Evolutionary conservation across 352 stramenopile genomes (phyloP).

Genomic region (Globisporangium apiculatum): DNA sequence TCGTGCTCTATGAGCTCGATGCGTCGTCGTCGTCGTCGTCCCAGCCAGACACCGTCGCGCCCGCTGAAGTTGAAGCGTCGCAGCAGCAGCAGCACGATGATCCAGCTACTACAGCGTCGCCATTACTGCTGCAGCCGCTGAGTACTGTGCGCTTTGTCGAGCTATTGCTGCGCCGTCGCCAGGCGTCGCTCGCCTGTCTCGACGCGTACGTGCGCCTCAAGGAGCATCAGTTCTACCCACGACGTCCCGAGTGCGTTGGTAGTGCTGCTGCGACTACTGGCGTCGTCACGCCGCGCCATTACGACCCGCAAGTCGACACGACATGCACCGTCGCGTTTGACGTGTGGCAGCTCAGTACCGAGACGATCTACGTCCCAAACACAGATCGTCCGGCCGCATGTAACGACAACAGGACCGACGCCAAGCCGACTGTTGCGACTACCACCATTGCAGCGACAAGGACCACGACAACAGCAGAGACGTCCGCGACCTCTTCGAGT

Average conservation of each 20-base stretch:
- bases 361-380: conserved; percentile 17
- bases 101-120: neutral
- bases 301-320: neutral
- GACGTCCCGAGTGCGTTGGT: conserved; percentile 14
- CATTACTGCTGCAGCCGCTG: conserved; percentile 8
- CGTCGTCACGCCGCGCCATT: conserved; percentile 7
- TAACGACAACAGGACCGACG: neutral
- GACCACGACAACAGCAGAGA: neutral
- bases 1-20: conserved; percentile 36
- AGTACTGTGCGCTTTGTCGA: conserved; percentile 17
- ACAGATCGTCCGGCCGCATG: neutral
- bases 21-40: neutral
- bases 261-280: too few relatives aligned
- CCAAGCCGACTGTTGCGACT: neutral
- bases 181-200: conserved; percentile 32
- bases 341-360: conserved; percentile 41
- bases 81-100: neutral
- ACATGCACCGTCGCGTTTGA: conserved; percentile 36
- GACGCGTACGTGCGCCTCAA: conserved; percentile 60
- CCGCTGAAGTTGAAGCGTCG: neutral
- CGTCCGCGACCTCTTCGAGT: too few relatives aligned
- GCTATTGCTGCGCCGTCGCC: conserved; percentile 19
- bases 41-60: neutral
- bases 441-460: neutral
- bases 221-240: conserved; percentile 56